These are phyloP conservation scores for Populus deltoides DNA, from an alignment of 345 rosid genomes.

Conservation along the genomic window DNA sequence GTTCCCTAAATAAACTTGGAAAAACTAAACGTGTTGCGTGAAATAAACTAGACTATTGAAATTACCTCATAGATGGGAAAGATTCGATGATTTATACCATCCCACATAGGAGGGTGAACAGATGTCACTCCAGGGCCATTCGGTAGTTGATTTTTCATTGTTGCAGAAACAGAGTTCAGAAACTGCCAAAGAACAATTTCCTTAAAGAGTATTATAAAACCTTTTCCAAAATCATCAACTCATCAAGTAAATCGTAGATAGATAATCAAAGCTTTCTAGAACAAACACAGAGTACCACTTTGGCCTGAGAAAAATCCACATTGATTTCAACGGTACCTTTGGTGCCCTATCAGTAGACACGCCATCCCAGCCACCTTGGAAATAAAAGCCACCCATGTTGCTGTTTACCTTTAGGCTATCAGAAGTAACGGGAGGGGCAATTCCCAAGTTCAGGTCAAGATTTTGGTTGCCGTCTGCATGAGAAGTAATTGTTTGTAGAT, in stretches of 20 bases:
- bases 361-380: constrained; percentile 16
- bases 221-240: neutral
- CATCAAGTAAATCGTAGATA: neutral
- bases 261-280: neutral
- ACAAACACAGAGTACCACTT: neutral
- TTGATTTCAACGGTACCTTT: constrained; percentile 22
- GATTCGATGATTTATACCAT: constrained; percentile 30
- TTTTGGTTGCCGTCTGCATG: constrained; percentile 32
- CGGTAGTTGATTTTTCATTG: constrained; percentile 23
- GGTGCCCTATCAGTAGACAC: constrained; percentile 22
- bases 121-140: constrained; percentile 29
- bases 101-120: constrained; percentile 32
- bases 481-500: constrained; percentile 3
- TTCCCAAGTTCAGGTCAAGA: constrained; percentile 61
- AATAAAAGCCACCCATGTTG: constrained; percentile 10
- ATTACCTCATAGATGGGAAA: constrained; percentile 46
- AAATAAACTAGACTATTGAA: neutral
- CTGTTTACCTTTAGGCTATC: constrained; percentile 21
- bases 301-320: neutral
- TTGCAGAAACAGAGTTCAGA: constrained; percentile 25
- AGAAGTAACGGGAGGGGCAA: constrained; percentile 40
- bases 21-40: neutral
- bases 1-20: neutral
- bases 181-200: constrained; percentile 23
- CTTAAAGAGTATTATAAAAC: neutral